A percentile compares a stretch with the other conserved stretches of the same genome.
Conservation (phyloP, 768 basidiomycete genomes). For the Trametopsis cervina region DNA sequence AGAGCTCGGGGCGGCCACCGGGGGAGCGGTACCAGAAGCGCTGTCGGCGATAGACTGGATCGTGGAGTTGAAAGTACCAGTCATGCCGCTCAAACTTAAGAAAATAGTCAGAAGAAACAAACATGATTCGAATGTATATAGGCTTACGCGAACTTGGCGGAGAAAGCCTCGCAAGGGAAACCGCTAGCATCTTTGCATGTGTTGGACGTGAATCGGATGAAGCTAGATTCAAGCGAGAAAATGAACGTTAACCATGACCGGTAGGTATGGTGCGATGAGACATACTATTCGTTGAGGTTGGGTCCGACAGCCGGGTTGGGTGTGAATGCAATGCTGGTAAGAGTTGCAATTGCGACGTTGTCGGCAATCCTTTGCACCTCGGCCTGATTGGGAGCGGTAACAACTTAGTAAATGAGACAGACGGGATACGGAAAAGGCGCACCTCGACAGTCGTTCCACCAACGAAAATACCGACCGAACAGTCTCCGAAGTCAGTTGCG, state of each 20-base stretch:
- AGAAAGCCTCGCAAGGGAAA: constrained; percentile 66
- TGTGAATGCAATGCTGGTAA: constrained; percentile 28
- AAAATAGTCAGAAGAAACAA: too few species aligned
- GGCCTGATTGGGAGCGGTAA: constrained; percentile 34
- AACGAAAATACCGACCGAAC: constrained; percentile 51
- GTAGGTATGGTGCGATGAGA: neutral
- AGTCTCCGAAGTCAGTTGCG: constrained; percentile 43
- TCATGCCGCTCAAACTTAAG: constrained; percentile 59
- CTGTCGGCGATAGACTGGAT: constrained; percentile 57
- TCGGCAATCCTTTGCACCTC: constrained; percentile 43
- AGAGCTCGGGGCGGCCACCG: neutral
- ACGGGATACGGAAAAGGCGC: neutral
- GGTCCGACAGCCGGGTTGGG: constrained; percentile 6
- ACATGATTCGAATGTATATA: neutral
- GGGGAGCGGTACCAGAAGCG: constrained; percentile 19
- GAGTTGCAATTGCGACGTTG: constrained; percentile 45
- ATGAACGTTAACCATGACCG: neutral
- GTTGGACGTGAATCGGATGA: constrained; percentile 69
- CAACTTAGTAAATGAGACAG: neutral
- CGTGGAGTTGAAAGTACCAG: constrained; percentile 54
- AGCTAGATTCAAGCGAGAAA: constrained; percentile 34
- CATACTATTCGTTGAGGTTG: constrained; percentile 9
- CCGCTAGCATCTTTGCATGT: constrained; percentile 46
- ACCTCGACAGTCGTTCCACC: constrained; percentile 64
- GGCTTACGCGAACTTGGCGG: constrained; percentile 71